Evolutionary conservation across 1,284 basidiomycete species (phyloP).

Genomic region (Cutaneotrichosporon sp.): DNA sequence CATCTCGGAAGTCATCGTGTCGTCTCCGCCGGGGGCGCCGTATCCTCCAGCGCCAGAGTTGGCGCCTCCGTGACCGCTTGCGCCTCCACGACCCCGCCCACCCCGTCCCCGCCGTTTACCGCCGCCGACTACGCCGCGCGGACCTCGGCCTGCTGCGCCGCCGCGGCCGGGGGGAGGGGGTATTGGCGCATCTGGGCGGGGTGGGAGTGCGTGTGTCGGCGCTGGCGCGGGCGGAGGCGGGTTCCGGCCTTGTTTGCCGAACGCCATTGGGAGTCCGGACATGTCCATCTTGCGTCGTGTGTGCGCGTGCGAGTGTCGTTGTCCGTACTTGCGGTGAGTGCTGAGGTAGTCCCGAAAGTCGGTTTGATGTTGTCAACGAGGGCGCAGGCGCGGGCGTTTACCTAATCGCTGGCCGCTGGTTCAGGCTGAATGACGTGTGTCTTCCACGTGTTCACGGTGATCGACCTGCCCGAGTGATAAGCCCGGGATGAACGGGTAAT

Average conservation of each 20-base stretch:
- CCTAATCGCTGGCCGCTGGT: too few species aligned
- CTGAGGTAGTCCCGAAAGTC: not conserved
- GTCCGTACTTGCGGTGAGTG: not conserved
- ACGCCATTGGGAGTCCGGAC: conserved; percentile 30
- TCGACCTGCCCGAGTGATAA: too few species aligned
- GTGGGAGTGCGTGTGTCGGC: not conserved
- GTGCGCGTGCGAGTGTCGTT: not conserved
- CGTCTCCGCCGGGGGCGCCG: too few species aligned
- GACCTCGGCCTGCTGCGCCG: conserved; percentile 11
- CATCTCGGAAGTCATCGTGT: too few species aligned
- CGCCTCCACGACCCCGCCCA: not conserved
- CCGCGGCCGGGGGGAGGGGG: too few species aligned
- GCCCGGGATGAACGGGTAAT: too few species aligned
- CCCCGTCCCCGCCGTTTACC: conserved; percentile 18
- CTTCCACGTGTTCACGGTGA: too few species aligned
- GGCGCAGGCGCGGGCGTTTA: not conserved
- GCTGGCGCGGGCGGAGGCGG: not conserved
- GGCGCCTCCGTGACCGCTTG: not conserved
- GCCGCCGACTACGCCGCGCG: conserved; percentile 33
- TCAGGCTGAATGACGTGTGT: too few species aligned
- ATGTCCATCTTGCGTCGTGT: conserved; percentile 26
- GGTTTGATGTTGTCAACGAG: not conserved
- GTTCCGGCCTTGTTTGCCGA: conserved; percentile 27
- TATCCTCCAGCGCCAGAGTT: conserved; percentile 3
- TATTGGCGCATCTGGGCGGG: not conserved